These are phyloP conservation scores for Neonectria hederae DNA, from an alignment of 2,329 filamentous ascomycete species.

Conservation along the genomic window DNA sequence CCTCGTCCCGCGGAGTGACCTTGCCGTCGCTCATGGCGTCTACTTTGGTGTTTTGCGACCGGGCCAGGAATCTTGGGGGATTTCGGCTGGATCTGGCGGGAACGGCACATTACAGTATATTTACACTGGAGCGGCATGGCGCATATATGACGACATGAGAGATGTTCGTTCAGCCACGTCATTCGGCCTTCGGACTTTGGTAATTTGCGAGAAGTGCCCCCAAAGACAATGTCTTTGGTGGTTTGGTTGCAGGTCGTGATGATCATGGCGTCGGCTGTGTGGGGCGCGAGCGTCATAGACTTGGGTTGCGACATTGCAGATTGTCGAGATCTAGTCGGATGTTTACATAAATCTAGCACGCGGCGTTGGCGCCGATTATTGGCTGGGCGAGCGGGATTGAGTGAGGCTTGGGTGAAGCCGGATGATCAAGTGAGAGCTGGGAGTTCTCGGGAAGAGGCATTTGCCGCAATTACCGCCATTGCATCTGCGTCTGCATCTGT, in stretches of 20 bases:
- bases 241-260: background rate
- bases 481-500: background rate
- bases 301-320: background rate
- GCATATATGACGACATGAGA: background rate
- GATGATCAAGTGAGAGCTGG: background rate
- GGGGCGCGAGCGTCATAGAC: constrained; percentile 1
- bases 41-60: background rate
- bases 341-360: background rate
- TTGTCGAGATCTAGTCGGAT: background rate
- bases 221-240: background rate
- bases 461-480: background rate
- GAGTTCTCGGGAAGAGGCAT: background rate
- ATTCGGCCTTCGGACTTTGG: background rate
- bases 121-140: background rate
- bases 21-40: constrained; percentile 32
- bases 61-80: background rate
- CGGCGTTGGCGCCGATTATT: background rate
- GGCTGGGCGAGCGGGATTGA: background rate
- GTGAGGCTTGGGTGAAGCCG: background rate
- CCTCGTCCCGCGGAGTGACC: constrained; percentile 38
- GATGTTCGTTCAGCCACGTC: background rate
- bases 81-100: background rate
- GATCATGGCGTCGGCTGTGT: background rate
- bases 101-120: background rate
- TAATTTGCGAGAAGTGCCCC: background rate